These are phyloP conservation scores for Capsicum chinense DNA, from an alignment of 257 asterid species.

Conservation along the genomic window DNA sequence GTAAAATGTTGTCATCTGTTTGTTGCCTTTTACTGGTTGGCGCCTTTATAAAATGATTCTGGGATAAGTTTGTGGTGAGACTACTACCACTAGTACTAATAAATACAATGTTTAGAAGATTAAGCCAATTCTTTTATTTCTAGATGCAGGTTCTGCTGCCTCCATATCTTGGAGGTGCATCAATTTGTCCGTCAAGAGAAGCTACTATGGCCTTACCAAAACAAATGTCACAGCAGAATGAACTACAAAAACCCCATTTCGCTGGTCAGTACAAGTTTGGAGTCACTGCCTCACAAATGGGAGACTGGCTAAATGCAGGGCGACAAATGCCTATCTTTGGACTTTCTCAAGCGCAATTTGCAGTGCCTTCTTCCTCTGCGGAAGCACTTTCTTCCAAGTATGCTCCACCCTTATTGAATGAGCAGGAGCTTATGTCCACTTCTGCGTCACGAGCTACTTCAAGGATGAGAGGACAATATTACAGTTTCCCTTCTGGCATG, in stretches of 20 bases:
- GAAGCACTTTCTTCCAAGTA: constrained; percentile 45
- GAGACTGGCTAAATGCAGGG: constrained; percentile 49
- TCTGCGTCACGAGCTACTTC: constrained; percentile 36
- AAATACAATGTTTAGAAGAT: not conserved
- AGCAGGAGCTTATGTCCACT: constrained; percentile 45
- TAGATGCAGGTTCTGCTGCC: constrained; percentile 52
- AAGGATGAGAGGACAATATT: constrained; percentile 44
- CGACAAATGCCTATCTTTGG: constrained; percentile 41
- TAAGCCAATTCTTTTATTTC: constrained; percentile 22
- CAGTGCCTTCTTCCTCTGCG: constrained; percentile 48
- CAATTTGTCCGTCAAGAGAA: constrained; percentile 26
- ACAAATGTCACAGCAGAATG: constrained; percentile 36
- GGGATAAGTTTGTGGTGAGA: too few relatives aligned
- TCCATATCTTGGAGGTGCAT: constrained; percentile 45
- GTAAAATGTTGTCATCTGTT: not conserved
- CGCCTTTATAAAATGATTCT: not conserved
- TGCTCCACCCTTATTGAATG: constrained; percentile 46
- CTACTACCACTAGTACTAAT: too few relatives aligned
- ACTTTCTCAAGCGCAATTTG: constrained; percentile 55
- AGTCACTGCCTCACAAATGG: constrained; percentile 36
- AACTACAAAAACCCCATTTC: constrained; percentile 38
- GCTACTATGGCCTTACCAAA: constrained; percentile 36
- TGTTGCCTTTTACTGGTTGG: not conserved
- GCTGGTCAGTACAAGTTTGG: constrained; percentile 43
- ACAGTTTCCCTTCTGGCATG: constrained; percentile 45